Evolutionary conservation across 306 rosid genomes (phyloP).

Genomic region (Castanea mollissima): DNA sequence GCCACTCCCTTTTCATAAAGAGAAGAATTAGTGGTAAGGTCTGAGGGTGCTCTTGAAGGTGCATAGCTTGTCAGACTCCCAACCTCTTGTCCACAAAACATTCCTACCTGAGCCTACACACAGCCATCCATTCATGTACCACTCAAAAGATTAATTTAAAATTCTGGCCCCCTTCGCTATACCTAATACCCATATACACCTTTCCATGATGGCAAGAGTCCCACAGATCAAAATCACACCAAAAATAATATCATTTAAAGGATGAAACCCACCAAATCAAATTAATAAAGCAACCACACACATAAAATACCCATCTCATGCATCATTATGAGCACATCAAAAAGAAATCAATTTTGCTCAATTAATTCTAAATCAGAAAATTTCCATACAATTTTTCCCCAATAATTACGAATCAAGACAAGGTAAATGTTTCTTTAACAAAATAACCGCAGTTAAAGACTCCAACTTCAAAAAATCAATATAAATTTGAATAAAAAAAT

Average conservation of each 20-base stretch:
- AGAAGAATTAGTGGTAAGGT: conserved; percentile 55
- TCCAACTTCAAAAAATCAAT: not conserved
- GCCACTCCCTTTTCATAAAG: conserved; percentile 73
- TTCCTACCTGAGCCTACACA: conserved; percentile 99
- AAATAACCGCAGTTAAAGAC: not conserved
- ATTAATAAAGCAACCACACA: conserved; percentile 1
- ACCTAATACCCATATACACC: conserved; percentile 15
- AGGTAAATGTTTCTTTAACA: not conserved
- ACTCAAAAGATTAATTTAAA: conserved; percentile 38
- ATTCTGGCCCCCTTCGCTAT: conserved; percentile 18
- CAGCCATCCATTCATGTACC: conserved; percentile 84
- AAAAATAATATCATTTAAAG: not conserved
- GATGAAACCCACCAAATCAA: not conserved
- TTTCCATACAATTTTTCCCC: not conserved
- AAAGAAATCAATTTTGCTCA: not conserved
- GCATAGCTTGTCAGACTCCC: conserved; percentile 86
- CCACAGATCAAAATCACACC: not conserved
- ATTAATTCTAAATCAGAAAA: not conserved
- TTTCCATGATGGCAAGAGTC: not conserved
- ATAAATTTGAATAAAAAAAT: not conserved
- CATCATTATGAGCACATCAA: not conserved
- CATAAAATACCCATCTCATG: conserved; percentile 1
- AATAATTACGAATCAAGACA: not conserved
- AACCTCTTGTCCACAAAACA: conserved; percentile 94
- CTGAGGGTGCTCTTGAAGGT: conserved; percentile 69